These are phyloP conservation scores for Kodamaea fungicola DNA, from an alignment of 1,139 yeast species.

Conservation along the genomic window DNA sequence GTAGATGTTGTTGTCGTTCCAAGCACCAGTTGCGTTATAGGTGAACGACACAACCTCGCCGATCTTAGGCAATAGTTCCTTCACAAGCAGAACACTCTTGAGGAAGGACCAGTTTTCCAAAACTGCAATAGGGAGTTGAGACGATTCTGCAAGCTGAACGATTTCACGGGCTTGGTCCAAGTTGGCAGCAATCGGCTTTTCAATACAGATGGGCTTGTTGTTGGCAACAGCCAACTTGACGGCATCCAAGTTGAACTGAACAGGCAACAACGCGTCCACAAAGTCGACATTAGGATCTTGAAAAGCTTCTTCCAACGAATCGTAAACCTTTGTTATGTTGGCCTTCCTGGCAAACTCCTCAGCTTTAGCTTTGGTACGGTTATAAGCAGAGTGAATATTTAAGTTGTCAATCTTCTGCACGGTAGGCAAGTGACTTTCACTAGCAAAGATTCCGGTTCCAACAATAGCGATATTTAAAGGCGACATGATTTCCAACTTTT, in stretches of 20 bases:
- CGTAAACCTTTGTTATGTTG: conserved; percentile 54
- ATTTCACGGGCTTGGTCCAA: conserved; percentile 75
- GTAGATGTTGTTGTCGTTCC: conserved; percentile 61
- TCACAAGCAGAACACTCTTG: conserved; percentile 50
- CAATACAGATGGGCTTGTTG: conserved; percentile 75
- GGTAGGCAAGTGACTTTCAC: conserved; percentile 76
- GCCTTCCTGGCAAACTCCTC: conserved; percentile 71
- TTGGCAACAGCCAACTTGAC: conserved; percentile 65
- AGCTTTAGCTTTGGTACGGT: conserved; percentile 82
- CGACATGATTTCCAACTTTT: no score
- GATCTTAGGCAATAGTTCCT: conserved; percentile 57
- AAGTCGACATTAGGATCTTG: conserved; percentile 63
- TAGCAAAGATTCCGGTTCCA: conserved; percentile 93
- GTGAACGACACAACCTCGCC: conserved; percentile 77
- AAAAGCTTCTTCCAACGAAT: conserved; percentile 61
- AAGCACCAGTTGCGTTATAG: conserved; percentile 80
- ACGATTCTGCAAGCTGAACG: conserved; percentile 56
- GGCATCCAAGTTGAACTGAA: conserved; percentile 66
- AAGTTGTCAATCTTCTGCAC: conserved; percentile 41
- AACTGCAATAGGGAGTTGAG: conserved; percentile 66
- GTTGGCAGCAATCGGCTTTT: conserved; percentile 90
- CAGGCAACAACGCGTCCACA: conserved; percentile 85
- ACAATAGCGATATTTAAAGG: conserved; percentile 65
- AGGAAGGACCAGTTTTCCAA: conserved; percentile 85
- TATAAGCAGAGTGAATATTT: conserved; percentile 57